Conservation (phyloP, 805 yeast genomes). For the Candida mattraensis region DNA sequence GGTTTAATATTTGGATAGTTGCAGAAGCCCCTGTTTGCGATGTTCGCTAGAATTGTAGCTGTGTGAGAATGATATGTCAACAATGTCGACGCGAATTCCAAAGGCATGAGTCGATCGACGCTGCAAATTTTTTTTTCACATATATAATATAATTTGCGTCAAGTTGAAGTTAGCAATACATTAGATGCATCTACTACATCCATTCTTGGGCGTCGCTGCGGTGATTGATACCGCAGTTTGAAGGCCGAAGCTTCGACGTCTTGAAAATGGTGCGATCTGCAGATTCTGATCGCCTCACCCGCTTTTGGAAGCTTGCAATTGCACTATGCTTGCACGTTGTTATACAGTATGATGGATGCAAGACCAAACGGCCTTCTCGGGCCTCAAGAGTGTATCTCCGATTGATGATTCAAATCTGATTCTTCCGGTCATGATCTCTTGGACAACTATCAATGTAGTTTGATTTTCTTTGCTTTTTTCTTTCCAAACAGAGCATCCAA, state of each 20-base stretch:
- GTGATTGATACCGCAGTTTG: slow-evolving; percentile 2
- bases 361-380: slow-evolving; percentile 5
- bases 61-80: too few species aligned
- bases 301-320: slow-evolving; percentile 2
- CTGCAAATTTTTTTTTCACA: neutral
- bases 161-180: neutral
- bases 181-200: too few species aligned
- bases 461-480: slow-evolving; percentile 2
- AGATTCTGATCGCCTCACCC: slow-evolving; percentile 6
- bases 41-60: too few species aligned
- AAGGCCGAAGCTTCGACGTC: slow-evolving; percentile 7
- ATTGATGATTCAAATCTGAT: slow-evolving; percentile 44
- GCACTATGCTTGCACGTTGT: too few species aligned
- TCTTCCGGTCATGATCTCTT: slow-evolving; percentile 54
- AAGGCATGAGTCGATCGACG: slow-evolving; percentile 1
- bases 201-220: slow-evolving; percentile 9
- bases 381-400: slow-evolving; percentile 52
- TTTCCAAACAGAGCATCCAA: slow-evolving; percentile 24
- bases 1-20: too few species aligned
- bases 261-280: neutral
- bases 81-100: too few species aligned
- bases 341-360: too few species aligned
- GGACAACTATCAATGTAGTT: slow-evolving; percentile 28
- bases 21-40: too few species aligned
- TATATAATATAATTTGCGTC: neutral